Evolutionary conservation across 164 flowering plant genomes (phyloP).

Genomic region (Santalum album): DNA sequence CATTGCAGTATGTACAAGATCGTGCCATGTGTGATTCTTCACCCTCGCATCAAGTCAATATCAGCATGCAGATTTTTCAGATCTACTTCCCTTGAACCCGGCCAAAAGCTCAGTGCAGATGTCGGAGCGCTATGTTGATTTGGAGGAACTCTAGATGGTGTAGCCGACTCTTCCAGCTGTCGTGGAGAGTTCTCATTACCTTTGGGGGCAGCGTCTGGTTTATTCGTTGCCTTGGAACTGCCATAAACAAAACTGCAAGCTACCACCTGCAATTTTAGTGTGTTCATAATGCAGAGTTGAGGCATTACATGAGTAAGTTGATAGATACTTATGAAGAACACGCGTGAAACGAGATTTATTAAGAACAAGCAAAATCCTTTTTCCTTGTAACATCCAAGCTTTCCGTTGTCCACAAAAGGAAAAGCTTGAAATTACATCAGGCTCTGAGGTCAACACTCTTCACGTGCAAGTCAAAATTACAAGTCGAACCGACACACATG

Average conservation of each 20-base stretch:
- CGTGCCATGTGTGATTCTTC: constrained; percentile 14
- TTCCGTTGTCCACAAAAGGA: too few relatives aligned
- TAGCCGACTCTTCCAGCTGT: constrained; percentile 21
- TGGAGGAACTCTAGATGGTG: constrained; percentile 21
- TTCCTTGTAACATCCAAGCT: too few relatives aligned
- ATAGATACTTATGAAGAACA: too few relatives aligned
- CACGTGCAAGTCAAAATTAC: too few relatives aligned
- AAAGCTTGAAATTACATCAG: too few relatives aligned
- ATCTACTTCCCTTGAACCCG: constrained; percentile 42
- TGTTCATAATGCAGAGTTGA: neutral
- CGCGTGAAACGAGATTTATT: too few relatives aligned
- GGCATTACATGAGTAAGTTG: too few relatives aligned
- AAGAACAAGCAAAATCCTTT: too few relatives aligned
- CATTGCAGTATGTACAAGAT: constrained; percentile 32
- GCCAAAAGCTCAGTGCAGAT: constrained; percentile 36
- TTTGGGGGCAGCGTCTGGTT: constrained; percentile 20
- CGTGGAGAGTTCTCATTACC: constrained; percentile 21
- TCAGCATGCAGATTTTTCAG: constrained; percentile 43
- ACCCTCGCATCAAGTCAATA: constrained; percentile 72
- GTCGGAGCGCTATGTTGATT: constrained; percentile 25
- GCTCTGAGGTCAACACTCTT: too few relatives aligned
- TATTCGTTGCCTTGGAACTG: constrained; percentile 37
- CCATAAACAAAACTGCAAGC: constrained; percentile 61
- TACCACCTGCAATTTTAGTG: constrained; percentile 49
- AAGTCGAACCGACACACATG: too few relatives aligned